Evolutionary conservation across 495 filamentous ascomycete species (phyloP).

Genomic region (Daldinia childiae): DNA sequence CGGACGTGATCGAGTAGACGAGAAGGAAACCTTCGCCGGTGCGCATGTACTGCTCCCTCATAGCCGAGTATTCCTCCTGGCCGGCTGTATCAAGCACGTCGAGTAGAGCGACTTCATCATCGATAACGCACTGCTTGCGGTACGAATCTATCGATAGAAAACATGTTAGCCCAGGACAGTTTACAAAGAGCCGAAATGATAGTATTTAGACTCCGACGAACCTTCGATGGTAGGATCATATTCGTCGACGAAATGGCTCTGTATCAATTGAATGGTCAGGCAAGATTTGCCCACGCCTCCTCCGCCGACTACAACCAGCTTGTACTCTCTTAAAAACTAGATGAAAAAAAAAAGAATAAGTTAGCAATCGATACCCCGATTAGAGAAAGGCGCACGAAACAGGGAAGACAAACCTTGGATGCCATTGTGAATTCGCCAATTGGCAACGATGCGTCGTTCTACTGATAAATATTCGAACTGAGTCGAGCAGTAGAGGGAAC

Average conservation of each 20-base stretch:
- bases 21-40: slow-evolving; percentile 98
- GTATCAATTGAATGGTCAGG: slow-evolving; percentile 98
- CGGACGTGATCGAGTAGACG: slow-evolving; percentile 97
- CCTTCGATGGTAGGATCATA: slow-evolving; percentile 99
- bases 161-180: slow-evolving; percentile 6
- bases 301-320: slow-evolving; percentile 96
- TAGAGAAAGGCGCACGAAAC: not conserved
- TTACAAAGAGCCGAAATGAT: not conserved
- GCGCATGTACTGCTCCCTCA: slow-evolving; percentile 99
- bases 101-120: slow-evolving; percentile 95
- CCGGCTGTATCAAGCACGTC: slow-evolving; percentile 98
- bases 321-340: slow-evolving; percentile 98
- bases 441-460: slow-evolving; percentile 21
- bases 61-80: slow-evolving; percentile 98
- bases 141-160: slow-evolving; percentile 79
- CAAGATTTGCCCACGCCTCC: slow-evolving; percentile 99
- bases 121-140: slow-evolving; percentile 98
- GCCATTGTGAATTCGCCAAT: slow-evolving; percentile 51
- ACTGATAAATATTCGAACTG: slow-evolving; percentile 10
- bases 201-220: slow-evolving; percentile 53
- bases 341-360: not conserved
- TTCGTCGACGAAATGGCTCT: slow-evolving; percentile 98
- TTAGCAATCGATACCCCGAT: slow-evolving; percentile 2
- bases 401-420: slow-evolving; percentile 53
- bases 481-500: not conserved